Base-by-base conservation (phyloP, 139 green algal species). In the Chlorella sp. region DNA sequence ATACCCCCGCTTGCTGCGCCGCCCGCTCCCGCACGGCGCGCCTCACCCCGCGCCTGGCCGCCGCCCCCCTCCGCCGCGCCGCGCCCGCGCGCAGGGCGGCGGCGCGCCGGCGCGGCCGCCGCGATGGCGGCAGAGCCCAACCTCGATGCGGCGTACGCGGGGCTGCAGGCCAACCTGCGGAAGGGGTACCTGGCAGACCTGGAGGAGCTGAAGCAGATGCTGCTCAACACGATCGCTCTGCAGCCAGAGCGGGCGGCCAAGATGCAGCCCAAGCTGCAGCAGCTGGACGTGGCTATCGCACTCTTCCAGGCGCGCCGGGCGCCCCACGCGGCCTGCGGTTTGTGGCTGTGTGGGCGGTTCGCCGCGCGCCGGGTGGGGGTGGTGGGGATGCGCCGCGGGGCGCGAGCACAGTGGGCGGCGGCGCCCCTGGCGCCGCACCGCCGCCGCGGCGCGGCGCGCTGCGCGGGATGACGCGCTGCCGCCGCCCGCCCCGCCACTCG, bases 131-230 rank as follows among this genome's bases (percentile, higher is more conserved):
- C 38, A 5, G 38, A n/a, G n/a, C n/a, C 38, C 38, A 35, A 48
- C 3, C 40, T 68, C 14, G 4, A 11, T 19, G 61, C 38, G 14
- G 21, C 19, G 8, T 48, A 48, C 38, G 58, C 58, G 17, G 31
- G 45, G 17, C 31, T 61, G 66, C 46, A 75, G 53, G 31, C 11
- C 69, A 67, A 33, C 27, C 69, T 75, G 69, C 69, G 53, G 53
- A 75, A 53, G 27, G 53, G 66, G 69, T 75, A 67, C 21, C 66
- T 56, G 14, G 69, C 53, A 27, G 69, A 75, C 17, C 53, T 75
- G n/a, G 69, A 67, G 27, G 69, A 75, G 17, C 53, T 75, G 36
- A 53, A 53, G 2, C 53, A 38, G 3, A 53, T 53, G 2, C 53
- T 75, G 53, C n/a, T 75, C 33, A 66, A 66, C 53, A 66, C 69